These are phyloP conservation scores for Cajanus cajan DNA, from an alignment of 306 rosid genomes.

Conservation along the genomic window DNA sequence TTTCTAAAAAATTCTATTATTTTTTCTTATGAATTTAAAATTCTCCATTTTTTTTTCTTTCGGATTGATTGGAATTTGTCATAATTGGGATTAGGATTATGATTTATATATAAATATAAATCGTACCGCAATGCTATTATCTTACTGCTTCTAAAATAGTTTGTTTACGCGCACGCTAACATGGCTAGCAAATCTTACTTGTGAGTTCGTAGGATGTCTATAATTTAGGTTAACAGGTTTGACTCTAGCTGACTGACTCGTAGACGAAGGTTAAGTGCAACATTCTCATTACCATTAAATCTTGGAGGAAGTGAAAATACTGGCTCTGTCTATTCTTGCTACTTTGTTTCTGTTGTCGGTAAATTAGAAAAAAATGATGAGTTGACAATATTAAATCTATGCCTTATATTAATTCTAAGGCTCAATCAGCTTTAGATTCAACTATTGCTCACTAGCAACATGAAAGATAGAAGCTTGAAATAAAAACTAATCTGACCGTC, in stretches of 20 bases:
- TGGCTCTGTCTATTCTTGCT: neutral
- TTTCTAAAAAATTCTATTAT: neutral
- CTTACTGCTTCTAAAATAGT: neutral
- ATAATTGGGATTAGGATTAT: neutral
- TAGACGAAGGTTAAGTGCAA: neutral
- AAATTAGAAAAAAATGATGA: slow-evolving; percentile 11
- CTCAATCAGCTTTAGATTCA: slow-evolving; percentile 1
- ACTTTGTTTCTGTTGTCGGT: neutral
- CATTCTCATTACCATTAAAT: neutral
- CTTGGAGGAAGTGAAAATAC: neutral
- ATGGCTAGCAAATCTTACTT: neutral
- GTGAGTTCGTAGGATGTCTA: slow-evolving; percentile 5
- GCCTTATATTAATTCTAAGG: slow-evolving; percentile 7
- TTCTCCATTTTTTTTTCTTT: neutral
- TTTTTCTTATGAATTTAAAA: neutral
- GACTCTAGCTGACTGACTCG: slow-evolving; percentile 7
- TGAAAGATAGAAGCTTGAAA: neutral
- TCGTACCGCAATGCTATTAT: neutral
- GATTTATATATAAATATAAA: neutral
- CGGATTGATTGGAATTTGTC: neutral
- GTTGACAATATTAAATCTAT: slow-evolving; percentile 5
- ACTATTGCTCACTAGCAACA: neutral
- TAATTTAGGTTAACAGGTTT: slow-evolving; percentile 16
- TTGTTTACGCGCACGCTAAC: neutral
- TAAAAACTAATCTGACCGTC: neutral